Evolutionary conservation across 306 rosid genomes (phyloP).

Genomic region (Glycine tomentella): DNA sequence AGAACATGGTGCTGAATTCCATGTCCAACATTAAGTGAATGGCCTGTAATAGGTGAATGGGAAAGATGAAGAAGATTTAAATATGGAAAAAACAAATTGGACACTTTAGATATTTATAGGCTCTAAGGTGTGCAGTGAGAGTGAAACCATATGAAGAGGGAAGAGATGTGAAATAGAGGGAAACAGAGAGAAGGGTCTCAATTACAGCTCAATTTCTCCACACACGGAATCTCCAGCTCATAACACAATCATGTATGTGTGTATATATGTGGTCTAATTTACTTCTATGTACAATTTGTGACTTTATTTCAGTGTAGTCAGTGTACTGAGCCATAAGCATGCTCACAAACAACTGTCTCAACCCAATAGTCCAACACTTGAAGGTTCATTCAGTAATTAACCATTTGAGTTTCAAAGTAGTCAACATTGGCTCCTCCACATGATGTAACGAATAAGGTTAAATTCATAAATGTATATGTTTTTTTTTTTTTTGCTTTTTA

Average conservation of each 20-base stretch:
- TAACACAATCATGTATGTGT: conserved; percentile 42
- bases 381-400: not conserved
- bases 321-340: not conserved
- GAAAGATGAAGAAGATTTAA: conserved; percentile 18
- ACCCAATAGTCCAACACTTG: not conserved
- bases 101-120: conserved; percentile 46
- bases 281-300: conserved; percentile 10
- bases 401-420: not conserved
- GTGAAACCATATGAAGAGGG: not conserved
- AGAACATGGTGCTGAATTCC: conserved; percentile 42
- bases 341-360: conserved; percentile 37
- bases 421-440: not conserved
- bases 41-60: conserved; percentile 26
- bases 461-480: not conserved
- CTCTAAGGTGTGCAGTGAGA: not conserved
- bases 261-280: conserved; percentile 12
- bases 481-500: not conserved
- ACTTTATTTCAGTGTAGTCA: conserved; percentile 6
- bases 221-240: conserved; percentile 76
- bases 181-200: conserved; percentile 32
- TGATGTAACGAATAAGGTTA: not conserved
- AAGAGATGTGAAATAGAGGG: not conserved
- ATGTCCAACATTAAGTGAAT: conserved; percentile 25
- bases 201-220: conserved; percentile 65
- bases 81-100: conserved; percentile 18